Evolutionary conservation across 805 yeast genomes (phyloP).

Genomic region (Kuraishia molischiana): DNA sequence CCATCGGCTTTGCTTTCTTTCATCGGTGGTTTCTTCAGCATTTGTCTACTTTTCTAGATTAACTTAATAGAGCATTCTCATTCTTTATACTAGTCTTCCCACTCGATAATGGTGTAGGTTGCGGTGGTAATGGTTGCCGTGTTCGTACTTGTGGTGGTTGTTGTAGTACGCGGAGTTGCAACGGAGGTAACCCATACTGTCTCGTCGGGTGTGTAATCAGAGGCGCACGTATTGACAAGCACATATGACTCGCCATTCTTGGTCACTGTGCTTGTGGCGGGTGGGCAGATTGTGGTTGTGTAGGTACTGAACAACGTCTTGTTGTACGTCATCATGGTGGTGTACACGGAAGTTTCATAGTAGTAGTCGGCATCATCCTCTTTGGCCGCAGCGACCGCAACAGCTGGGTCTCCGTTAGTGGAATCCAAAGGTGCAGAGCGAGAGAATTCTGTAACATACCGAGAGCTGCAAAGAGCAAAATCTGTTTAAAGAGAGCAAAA

Average conservation of each 20-base stretch:
- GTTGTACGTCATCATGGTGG: neutral
- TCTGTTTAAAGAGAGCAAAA: no score
- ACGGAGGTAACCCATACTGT: neutral
- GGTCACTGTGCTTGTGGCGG: neutral
- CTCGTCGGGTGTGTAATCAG: neutral
- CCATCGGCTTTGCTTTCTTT: no score
- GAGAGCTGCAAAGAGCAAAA: no score
- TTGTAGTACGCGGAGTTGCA: neutral
- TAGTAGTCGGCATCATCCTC: neutral
- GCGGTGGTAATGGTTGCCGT: neutral
- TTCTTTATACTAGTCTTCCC: no score
- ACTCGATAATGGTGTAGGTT: neutral
- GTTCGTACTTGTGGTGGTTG: neutral
- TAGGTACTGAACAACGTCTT: neutral
- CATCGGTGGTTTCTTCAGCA: no score
- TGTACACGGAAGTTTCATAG: constrained; percentile 1
- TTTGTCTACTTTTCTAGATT: no score
- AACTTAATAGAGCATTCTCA: no score
- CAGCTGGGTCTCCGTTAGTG: neutral
- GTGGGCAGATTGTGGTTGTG: constrained; percentile 1
- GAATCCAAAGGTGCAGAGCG: neutral
- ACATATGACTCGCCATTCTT: neutral
- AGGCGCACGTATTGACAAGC: constrained; percentile 1
- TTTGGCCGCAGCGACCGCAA: no score
- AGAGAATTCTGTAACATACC: no score